Evolutionary conservation across 805 yeast genomes (phyloP), one percentile per base, ranked within the genome.

Genomic region (Zygosaccharomyces pseudorouxii): DNA sequence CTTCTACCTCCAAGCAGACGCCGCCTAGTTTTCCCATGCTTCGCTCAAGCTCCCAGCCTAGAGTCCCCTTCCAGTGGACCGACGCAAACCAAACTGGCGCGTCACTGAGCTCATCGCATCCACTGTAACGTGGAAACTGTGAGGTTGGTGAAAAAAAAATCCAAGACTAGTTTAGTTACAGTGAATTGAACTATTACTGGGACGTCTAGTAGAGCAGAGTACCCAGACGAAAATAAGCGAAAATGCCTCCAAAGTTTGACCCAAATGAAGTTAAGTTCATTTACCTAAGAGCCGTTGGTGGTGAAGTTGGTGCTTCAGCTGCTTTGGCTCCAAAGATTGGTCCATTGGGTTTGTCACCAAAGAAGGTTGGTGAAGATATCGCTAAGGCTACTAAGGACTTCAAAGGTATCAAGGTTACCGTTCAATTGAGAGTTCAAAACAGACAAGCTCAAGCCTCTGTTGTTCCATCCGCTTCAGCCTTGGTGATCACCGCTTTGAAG

Each of bases 281-380:
- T 79, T 92, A 92, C 88, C 81, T 93, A 78, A 89, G 99, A 86
- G 97, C 99, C 78, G 95, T 89, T 68, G 99, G 99, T 87, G 99
- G 99, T 84, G 99, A 93, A 83, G 95, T 93, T 71, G 99, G 98
- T 81, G 96, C 97, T 71, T 89, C 98, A 59, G 87, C 99, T 64
- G 97, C 99, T 64, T 86, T 93, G 71, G 99, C 99, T 68, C 99
- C 99, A 75, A 93, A 93, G 92, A 93, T 93, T 73, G 99, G 99
- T 88, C 99, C 99, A 68, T 88, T 93, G 74, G 99, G 99, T 89
- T 82, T 93, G 69, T 89, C 97, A 58, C 97, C 99, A 81, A 93
- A 92, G 95, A 92, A 93, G 86, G 97, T 93, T 73, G 99, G 99
- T 90, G 99, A 93, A 80, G 99, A 93, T 75, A 93, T 93, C 71